phyloP scores from a whole-genome alignment of 2,329 filamentous ascomycete genomes.

The Diaporthe capsici region DNA sequence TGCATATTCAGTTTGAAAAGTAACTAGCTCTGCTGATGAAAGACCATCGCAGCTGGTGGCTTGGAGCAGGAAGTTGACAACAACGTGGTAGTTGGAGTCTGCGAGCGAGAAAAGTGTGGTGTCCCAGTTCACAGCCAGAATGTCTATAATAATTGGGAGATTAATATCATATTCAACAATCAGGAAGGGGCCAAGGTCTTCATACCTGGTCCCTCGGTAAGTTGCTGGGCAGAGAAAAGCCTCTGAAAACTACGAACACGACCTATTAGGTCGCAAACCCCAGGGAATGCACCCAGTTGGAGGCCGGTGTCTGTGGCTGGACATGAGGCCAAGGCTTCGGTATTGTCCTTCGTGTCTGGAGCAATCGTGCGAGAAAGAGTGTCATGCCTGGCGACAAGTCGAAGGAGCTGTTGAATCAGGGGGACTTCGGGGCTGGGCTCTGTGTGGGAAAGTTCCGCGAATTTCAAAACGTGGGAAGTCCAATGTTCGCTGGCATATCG shows the following conservation, averaged over 20 bases:
- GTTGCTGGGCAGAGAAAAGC: not conserved
- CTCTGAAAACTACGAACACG: not conserved
- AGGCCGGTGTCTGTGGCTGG: too few relatives aligned
- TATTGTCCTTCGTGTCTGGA: not conserved
- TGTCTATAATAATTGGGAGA: not conserved
- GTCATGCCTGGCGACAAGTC: not conserved
- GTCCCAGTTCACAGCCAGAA: not conserved
- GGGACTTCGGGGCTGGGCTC: not conserved
- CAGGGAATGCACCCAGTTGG: not conserved
- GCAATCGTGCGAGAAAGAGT: not conserved
- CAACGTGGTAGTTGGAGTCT: not conserved
- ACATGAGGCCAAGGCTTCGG: too few relatives aligned
- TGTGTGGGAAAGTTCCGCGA: not conserved
- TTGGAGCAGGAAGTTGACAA: not conserved
- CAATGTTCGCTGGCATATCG: constrained; percentile 11
- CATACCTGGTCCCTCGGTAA: not conserved
- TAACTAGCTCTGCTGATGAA: not conserved
- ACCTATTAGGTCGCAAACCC: not conserved
- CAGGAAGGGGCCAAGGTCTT: not conserved
- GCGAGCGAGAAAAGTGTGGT: not conserved
- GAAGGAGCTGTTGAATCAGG: not conserved
- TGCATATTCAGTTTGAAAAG: not conserved
- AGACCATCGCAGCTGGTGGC: not conserved
- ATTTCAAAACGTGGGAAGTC: not conserved
- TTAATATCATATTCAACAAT: not conserved